A percentile compares a stretch with the other conserved stretches of the same genome.
phyloP scores from a whole-genome alignment of 129 eudicot species.

The Centella asiatica region DNA sequence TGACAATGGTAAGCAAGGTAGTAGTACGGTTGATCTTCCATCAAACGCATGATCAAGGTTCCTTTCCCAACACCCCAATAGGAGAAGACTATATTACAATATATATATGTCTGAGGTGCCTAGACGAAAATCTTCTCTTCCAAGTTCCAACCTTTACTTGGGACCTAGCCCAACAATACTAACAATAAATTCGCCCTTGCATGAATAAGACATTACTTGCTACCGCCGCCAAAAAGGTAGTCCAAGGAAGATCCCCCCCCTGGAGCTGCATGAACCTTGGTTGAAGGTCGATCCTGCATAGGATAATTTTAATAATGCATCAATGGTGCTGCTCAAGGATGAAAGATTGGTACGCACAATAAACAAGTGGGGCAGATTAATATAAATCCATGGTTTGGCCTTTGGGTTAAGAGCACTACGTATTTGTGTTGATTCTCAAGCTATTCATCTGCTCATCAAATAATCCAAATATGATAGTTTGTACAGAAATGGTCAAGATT shows the following conservation, averaged over 20 bases:
- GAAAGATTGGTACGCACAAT: not conserved
- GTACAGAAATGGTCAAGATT: no score
- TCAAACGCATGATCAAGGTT: no score
- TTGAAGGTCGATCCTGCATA: slow-evolving; percentile 60
- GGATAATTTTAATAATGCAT: no score
- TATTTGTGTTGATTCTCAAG: no score
- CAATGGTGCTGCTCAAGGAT: not conserved
- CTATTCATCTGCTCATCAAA: no score
- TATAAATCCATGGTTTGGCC: not conserved
- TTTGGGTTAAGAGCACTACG: no score
- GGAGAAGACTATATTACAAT: slow-evolving; percentile 25
- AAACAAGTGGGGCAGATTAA: no score
- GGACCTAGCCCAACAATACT: slow-evolving; percentile 23
- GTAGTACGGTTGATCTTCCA: no score
- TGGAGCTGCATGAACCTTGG: slow-evolving; percentile 72
- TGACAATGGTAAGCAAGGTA: no score
- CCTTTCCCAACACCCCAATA: not conserved
- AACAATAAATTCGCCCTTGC: slow-evolving; percentile 19
- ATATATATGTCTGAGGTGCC: slow-evolving; percentile 26
- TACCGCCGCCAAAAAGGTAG: slow-evolving; percentile 56
- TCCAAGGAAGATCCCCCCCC: slow-evolving; percentile 70
- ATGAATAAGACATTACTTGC: slow-evolving; percentile 28
- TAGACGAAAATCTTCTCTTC: slow-evolving; percentile 20
- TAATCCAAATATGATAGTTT: no score
- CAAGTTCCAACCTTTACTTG: slow-evolving; percentile 29